Evolutionary conservation across 2,329 filamentous ascomycete species (phyloP), one percentile per base, ranked within the genome.

Genomic region (Nigrospora osmanthi): DNA sequence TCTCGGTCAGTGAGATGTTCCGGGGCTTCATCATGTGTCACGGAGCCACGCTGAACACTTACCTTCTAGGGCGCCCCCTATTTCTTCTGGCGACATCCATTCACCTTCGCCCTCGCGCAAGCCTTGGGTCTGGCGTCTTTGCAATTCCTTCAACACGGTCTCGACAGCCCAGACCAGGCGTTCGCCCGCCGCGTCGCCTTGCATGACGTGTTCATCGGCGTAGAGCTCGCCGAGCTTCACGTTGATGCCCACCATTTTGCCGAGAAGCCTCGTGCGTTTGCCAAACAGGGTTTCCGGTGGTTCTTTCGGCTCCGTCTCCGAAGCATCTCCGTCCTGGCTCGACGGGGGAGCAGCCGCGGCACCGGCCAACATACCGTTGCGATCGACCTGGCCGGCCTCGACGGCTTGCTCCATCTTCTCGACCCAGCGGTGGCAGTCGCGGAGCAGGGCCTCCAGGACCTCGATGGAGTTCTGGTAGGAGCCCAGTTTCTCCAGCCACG

Each of bases 221-320:
- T 95, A 95, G 10, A 96, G 69, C 55, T 90, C 84, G 31, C 86
- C 90, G 7, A 97, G 74, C 68, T 95, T 95, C 45, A 93, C 80
- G 53, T 81, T 81, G 34, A 91, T 82, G 16, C 80, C 81, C 34
- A 95, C 78, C 3, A 82, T 76, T 61, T 86, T 90, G 49, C 78
- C 81, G 45, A 95, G 67, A 6, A 94, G 68, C 41, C 81, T 79
- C 35, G 80, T 83, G 35, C 86, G 67, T 54, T 77, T 76, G 14
- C 67, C 69, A 65, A 75, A 81, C 11, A 75, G 57, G 19, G 71
- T 76, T 54, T 81, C 77, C 3, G 52, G 54, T 28, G 15, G 4
- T 16, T 35, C 34, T 6, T 35, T 10, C 4, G 58, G 44, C 49
- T 51, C 41, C 35, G 47, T 31, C 23, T 46, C 47, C 28, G 52